Evolutionary conservation across 2,329 filamentous ascomycete genomes (phyloP), one percentile per base, ranked within the genome.

Genomic region (Neoscytalidium dimidiatum): DNA sequence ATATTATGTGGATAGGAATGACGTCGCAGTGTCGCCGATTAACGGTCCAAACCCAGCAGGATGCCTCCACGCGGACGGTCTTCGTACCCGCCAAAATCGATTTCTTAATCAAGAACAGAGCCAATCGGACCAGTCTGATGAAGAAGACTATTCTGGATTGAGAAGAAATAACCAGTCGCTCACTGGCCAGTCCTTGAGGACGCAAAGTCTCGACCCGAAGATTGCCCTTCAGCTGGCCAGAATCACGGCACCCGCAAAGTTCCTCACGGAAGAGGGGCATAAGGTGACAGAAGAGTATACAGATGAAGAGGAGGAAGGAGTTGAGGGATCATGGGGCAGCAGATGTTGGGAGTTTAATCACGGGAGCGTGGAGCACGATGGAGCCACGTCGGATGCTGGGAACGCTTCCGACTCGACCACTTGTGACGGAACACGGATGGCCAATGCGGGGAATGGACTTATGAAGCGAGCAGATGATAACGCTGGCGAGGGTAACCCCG

Each of bases 381-480:
- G 56, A 60, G 28, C 56, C 41, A 46, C 41, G 23, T 60, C 56
- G 41, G 38, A 60, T 46, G 26, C 35, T 7, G 56, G 41, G 21
- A 49, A 44, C 31, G 49, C 41, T 43, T 62, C 58, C 33, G 58
- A 62, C 57, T 61, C 14, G 57, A 61, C 41, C 9, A 7, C 21
- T 29, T 21, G 19, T 9, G 35, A 57, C 56, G n/a, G 41, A 8
- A 21, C 56, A 13, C 43, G 21, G 17, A 8, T 46, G 56, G 41
- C 41, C 56, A 41, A 46, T 48, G 23, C 56, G 26, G 41, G 28
- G 56, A 46, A 23, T 33, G 35, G 35, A 58, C 38, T 60, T 19
- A 4, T 60, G n/a, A 26, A 26, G 28, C 56, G 56, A 46, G 28
- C 14, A 60, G 41, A 33, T 6, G 56, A 33, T 60, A 60, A 46